Conservation (phyloP, 306 rosid species). For the Lupinus albus region DNA sequence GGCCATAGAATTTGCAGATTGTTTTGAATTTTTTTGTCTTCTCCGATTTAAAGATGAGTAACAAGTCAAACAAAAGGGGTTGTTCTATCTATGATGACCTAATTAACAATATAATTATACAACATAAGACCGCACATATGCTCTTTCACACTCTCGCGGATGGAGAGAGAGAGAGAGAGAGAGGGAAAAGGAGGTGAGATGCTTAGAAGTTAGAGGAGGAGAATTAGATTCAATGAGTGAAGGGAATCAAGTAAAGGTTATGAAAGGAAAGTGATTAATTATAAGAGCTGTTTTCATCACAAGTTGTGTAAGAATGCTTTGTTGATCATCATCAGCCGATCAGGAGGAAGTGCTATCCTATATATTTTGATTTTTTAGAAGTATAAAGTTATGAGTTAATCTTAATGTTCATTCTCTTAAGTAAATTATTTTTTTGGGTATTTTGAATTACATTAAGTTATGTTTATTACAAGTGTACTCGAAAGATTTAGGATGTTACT, state of each 20-base stretch:
- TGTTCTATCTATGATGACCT: slow-evolving; percentile 23
- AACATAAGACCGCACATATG: slow-evolving; percentile 1
- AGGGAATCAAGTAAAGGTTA: slow-evolving; percentile 52
- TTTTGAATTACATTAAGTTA: too few relatives aligned
- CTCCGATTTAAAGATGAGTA: slow-evolving; percentile 20
- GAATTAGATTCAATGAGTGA: slow-evolving; percentile 54
- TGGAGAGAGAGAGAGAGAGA: not conserved
- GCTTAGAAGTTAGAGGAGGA: slow-evolving; percentile 39
- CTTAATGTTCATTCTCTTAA: too few relatives aligned
- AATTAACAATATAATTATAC: slow-evolving; percentile 5
- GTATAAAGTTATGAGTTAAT: too few relatives aligned
- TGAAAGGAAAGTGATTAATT: slow-evolving; percentile 29
- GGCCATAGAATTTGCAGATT: slow-evolving; percentile 13
- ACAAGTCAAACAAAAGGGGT: slow-evolving; percentile 45
- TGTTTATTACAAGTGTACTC: too few relatives aligned
- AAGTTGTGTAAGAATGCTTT: too few relatives aligned
- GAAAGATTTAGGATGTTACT: too few relatives aligned
- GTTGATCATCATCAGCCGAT: too few relatives aligned
- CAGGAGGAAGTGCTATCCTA: too few relatives aligned
- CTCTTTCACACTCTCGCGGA: slow-evolving; percentile 18
- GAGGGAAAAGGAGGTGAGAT: not conserved
- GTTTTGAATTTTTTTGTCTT: slow-evolving; percentile 7
- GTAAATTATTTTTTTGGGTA: too few relatives aligned
- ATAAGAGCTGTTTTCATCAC: too few relatives aligned
- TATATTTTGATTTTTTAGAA: too few relatives aligned